phyloP scores from a whole-genome alignment of 2,329 filamentous ascomycete genomes.

The Ophiostoma perfectum region DNA sequence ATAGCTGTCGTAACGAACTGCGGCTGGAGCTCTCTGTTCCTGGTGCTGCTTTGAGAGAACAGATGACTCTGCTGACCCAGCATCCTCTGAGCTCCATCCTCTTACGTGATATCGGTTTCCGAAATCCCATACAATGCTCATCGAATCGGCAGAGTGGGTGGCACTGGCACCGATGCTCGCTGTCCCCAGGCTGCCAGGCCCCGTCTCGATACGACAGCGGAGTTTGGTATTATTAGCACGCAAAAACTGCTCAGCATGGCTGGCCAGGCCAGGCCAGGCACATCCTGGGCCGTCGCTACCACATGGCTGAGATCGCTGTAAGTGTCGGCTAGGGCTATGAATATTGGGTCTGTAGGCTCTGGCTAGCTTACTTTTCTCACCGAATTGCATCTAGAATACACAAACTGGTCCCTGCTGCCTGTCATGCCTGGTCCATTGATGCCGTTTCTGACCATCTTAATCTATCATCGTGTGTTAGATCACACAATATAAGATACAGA shows the following conservation, averaged over 20 bases:
- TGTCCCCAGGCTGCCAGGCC: no score
- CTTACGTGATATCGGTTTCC: no score
- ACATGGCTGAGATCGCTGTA: neutral
- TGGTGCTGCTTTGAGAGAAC: no score
- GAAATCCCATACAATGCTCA: no score
- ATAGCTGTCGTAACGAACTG: no score
- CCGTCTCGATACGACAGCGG: neutral
- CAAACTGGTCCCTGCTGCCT: neutral
- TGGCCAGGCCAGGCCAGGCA: neutral
- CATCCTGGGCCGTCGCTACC: neutral
- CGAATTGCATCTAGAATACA: neutral
- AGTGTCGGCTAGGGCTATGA: neutral
- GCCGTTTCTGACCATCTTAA: neutral
- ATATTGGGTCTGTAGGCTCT: neutral
- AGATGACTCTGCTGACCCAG: no score
- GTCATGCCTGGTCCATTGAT: neutral
- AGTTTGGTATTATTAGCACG: neutral
- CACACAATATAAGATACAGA: neutral
- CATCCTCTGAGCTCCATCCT: no score
- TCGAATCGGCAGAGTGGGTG: no score
- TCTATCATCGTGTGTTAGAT: neutral
- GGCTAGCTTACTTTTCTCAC: neutral
- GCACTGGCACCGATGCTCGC: no score
- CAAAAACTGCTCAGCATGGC: neutral
- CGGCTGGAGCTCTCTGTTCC: no score